Base-by-base conservation (phyloP, 2,329 filamentous ascomycete genomes). In the Colletotrichum agaves region DNA sequence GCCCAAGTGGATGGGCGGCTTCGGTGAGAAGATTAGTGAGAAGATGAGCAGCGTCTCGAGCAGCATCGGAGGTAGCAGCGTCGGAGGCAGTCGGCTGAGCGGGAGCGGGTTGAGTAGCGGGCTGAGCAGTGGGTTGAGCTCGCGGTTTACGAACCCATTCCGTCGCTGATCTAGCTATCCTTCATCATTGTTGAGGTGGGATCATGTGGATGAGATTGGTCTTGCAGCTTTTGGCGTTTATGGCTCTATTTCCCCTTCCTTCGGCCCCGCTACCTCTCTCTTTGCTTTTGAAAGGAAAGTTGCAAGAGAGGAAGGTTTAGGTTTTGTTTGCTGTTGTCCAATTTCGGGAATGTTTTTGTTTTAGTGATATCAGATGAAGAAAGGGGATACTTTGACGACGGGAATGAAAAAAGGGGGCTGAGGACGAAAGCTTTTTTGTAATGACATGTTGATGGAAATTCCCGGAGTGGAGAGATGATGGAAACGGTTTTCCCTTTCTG, bases 21-120 rank as follows among this genome's bases (percentile, higher is more conserved):
- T 82, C 58, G 82, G 84, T 13, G 80, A 81, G 5, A 79, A 78
- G 65, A 74, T 85, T 61, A 83, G 78, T 69, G 82, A 84, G 50
- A 85, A 81, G 37, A 78, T 85, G 72, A 87, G 82, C 73, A 85
- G 81, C 50, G 79, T 86, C 15, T 81, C 79, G 23, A 85, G 80
- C 71, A 84, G 78, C 57, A 74, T 83, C 44, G 76, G 76, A 65
- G 76, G 76, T 64, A 77, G 76, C 55, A 65, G 66, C 23, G 63
- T 67, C 50, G 69, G 67, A 12, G 65, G 61, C 4, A 68, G 65
- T 41, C 31, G 49, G 21, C 61, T 68, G 12, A 55, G 65, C 47
- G 76, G 76, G 65, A 77, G 75, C 56, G 61, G 66, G 41, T 59
- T 67, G 52, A 66, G 67, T 17, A 61, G 65, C 35, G 13, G 13